phyloP scores from a whole-genome alignment of 805 yeast species.

The Yamadazyma insecticola region DNA sequence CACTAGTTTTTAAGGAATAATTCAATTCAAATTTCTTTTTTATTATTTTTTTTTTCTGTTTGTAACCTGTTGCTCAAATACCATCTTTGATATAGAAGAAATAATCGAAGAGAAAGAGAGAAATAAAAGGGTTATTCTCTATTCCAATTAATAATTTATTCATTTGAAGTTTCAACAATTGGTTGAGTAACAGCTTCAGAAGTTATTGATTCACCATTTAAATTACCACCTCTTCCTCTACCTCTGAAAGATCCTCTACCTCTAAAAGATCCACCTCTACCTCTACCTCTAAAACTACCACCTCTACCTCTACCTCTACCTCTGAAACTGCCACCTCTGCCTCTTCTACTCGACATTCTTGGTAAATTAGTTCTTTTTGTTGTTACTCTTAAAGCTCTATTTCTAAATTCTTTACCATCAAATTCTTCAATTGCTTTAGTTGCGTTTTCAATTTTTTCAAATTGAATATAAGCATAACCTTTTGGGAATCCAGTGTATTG shows the following conservation, averaged over 20 bases:
- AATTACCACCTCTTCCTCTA: slow-evolving; percentile 5
- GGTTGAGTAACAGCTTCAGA: slow-evolving; percentile 2
- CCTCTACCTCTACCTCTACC: slow-evolving; percentile 19
- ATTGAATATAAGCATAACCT: slow-evolving; percentile 65
- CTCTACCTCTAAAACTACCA: slow-evolving; percentile 9
- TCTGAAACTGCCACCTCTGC: slow-evolving; percentile 26
- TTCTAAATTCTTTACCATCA: slow-evolving; percentile 40
- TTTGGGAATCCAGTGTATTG: slow-evolving; percentile 42
- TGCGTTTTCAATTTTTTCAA: slow-evolving; percentile 39
- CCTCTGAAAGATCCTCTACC: slow-evolving; percentile 6
- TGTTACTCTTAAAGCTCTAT: slow-evolving; percentile 43
- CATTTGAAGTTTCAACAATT: slow-evolving; percentile 1
- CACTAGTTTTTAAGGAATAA: too few relatives aligned
- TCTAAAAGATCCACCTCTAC: slow-evolving; percentile 6
- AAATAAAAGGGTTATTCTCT: too few relatives aligned
- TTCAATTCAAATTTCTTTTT: too few relatives aligned
- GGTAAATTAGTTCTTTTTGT: slow-evolving; percentile 54
- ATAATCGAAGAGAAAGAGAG: too few relatives aligned
- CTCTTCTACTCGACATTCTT: slow-evolving; percentile 30
- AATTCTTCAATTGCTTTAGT: slow-evolving; percentile 41
- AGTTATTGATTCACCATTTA: slow-evolving; percentile 1
- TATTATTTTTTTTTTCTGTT: too few relatives aligned
- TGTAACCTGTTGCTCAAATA: too few relatives aligned
- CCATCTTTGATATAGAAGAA: too few relatives aligned
- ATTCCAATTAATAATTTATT: too few relatives aligned